These are phyloP conservation scores for Penicillium oxalicum DNA, from an alignment of 2,329 filamentous ascomycete species.

Conservation along the genomic window DNA sequence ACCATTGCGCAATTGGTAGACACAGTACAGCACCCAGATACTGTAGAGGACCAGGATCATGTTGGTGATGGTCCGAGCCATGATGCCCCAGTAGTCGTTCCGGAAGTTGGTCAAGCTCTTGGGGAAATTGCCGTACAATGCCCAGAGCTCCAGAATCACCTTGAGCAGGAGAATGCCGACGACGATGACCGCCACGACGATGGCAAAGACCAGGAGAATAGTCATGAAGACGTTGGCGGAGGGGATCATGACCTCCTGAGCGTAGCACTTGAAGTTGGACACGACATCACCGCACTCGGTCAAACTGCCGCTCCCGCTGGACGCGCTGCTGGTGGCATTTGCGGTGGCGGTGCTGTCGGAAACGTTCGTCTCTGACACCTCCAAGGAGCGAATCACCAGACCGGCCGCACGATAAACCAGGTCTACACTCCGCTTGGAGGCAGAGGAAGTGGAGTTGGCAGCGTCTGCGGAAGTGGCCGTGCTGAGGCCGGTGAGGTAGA, in stretches of 20 bases:
- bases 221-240: constrained; percentile 95
- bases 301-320: constrained; percentile 1
- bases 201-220: constrained; percentile 78
- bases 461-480: constrained; percentile 47
- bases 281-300: constrained; percentile 45
- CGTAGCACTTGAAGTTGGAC: constrained; percentile 72
- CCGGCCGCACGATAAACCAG: constrained; percentile 38
- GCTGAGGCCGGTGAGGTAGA: constrained; percentile 68
- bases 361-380: background rate
- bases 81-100: constrained; percentile 91
- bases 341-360: constrained; percentile 25
- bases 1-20: constrained; percentile 89
- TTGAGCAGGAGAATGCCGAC: constrained; percentile 86
- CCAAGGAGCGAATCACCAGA: constrained; percentile 49
- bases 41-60: constrained; percentile 89
- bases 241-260: constrained; percentile 78
- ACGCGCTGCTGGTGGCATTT: constrained; percentile 23
- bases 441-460: constrained; percentile 34
- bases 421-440: constrained; percentile 51
- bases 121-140: constrained; percentile 82
- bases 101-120: constrained; percentile 75
- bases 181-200: constrained; percentile 74
- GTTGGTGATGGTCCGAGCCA: constrained; percentile 82
- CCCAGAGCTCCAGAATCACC: constrained; percentile 84
- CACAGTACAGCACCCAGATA: constrained; percentile 90